Evolutionary conservation across 2,329 filamentous ascomycete genomes (phyloP).

Genomic region (Aureobasidium musti): DNA sequence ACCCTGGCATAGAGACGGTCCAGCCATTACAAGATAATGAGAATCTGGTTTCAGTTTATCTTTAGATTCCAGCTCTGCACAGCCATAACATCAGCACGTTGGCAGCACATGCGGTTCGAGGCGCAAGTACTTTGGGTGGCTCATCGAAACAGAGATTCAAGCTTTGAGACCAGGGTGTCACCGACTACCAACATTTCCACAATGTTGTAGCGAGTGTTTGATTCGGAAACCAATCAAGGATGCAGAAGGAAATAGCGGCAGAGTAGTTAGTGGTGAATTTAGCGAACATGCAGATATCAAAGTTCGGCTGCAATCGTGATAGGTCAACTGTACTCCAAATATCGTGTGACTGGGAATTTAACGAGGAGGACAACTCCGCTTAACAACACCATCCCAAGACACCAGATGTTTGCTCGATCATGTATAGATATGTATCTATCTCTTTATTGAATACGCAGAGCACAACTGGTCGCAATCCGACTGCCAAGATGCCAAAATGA

Average conservation of each 20-base stretch:
- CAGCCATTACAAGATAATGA: not conserved
- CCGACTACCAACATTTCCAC: not conserved
- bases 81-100: not conserved
- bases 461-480: too few relatives aligned
- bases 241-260: too few relatives aligned
- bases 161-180: not conserved
- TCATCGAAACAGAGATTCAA: not conserved
- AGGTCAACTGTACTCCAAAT: not conserved
- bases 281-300: not conserved
- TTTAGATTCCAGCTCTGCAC: not conserved
- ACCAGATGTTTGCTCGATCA: not conserved
- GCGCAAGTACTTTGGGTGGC: slow-evolving; percentile 20
- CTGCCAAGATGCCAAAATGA: too few relatives aligned
- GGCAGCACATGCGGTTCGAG: not conserved
- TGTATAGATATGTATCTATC: not conserved
- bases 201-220: not conserved
- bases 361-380: not conserved
- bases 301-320: slow-evolving; percentile 1
- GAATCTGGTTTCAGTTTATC: not conserved
- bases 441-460: too few relatives aligned
- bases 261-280: not conserved
- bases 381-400: not conserved
- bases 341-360: not conserved
- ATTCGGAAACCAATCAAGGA: not conserved
- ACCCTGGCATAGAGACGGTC: not conserved